These are phyloP conservation scores for Diaporthe sp. DNA, from an alignment of 2,329 filamentous ascomycete species.

Conservation along the genomic window DNA sequence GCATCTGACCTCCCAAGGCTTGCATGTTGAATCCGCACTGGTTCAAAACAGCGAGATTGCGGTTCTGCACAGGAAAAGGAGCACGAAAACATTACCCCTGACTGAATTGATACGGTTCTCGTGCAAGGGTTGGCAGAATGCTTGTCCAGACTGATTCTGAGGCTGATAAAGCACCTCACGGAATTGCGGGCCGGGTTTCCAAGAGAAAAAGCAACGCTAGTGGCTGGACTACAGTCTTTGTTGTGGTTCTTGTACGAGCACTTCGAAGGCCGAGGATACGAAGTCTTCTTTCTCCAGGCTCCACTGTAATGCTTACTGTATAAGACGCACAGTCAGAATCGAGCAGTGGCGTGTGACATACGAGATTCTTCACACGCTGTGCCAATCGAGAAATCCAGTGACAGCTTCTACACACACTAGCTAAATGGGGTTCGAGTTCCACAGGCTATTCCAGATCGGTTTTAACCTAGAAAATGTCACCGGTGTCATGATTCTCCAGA, in stretches of 20 bases:
- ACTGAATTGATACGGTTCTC: background rate
- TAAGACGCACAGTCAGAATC: background rate
- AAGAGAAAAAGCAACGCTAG: constrained; percentile 17
- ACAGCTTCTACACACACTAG: background rate
- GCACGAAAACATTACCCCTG: constrained; percentile 10
- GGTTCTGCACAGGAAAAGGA: constrained; percentile 1
- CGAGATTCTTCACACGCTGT: background rate
- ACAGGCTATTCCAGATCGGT: background rate
- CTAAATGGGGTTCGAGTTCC: background rate
- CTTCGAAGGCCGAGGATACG: background rate
- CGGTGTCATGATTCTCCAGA: background rate
- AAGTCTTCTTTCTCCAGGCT: background rate
- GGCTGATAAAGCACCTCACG: background rate
- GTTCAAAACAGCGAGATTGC: constrained; percentile 6
- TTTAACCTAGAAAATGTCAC: background rate
- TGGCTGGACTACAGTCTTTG: background rate
- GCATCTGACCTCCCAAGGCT: background rate
- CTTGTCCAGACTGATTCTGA: background rate
- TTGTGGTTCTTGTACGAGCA: background rate
- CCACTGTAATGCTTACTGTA: background rate
- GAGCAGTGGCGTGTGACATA: background rate
- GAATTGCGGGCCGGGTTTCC: constrained; percentile 7
- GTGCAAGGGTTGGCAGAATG: background rate
- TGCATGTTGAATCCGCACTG: background rate
- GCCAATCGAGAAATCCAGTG: background rate